Base-by-base conservation (phyloP, 331 rosid genomes). In the Stylosanthes scabra region DNA sequence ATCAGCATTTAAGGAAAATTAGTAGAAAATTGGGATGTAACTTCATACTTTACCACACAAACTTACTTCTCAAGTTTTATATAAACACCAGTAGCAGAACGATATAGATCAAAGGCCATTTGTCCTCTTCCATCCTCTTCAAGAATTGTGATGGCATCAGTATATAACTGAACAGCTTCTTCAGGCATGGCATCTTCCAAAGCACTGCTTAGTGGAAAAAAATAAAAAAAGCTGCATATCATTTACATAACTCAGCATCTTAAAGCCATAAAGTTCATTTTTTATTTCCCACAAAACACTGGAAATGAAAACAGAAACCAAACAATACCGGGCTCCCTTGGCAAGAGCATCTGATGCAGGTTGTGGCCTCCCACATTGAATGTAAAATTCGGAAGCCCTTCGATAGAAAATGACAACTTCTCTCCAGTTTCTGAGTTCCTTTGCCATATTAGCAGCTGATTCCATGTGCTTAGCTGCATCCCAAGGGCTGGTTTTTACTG, bases 401-500 rank as follows among this genome's bases (percentile, higher is more conserved):
- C 84, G 81, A 60, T 80, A 86, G 60, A 88, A 90, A 49, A 86
- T 93, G 70, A 77, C 76, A 52, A 84, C 91, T 81, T 90, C 96
- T 70, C 45, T 86, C 88, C 88, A 86, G 49, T 86, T 86, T 6
- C 90, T 78, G 25, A 88, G 80, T 56, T 90, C 96, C 83, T 90
- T 88, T 39, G 96, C 93, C 31, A 84, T 77, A 74, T 76, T 86
- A 70, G 85, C 96, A 41, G 93, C 93, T 56, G 96, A 90, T 81
- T 90, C 96, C 90, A 90, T 88, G 72, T 88, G 93, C 83, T 84
- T 90, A 72, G 91, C 91, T 65, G 93, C 96, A 72, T 90, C 96
- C 96, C 93, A 88, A 37, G 89, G 91, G 77, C 96, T 90, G 28
- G 69, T 63, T 65, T 63, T 65, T 42, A 62, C 68, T 66, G 15